Base-by-base conservation (phyloP, 2,329 filamentous ascomycete species). In the Diplodia mutila region DNA sequence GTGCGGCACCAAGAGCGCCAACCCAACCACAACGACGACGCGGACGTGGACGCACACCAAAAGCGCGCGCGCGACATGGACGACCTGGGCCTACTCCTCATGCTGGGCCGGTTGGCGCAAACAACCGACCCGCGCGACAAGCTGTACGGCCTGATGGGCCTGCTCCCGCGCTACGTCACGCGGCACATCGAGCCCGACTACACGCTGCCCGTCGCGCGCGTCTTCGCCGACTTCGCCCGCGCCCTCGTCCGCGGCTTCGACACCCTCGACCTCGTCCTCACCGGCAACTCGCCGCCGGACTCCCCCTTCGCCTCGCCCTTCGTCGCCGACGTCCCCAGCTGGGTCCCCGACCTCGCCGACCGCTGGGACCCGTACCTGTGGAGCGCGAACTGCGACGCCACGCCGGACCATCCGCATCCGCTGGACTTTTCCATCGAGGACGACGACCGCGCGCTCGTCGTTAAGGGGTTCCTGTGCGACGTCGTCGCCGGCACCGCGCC, bases 351-450 rank as follows among this genome's bases (percentile, higher is more conserved):
- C 34, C 34, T 37, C 3, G 37, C 53, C n/a, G 53, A 37, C 32
- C 34, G 32, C 53, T 39, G 53, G 53, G 53, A 57, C 53, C 53
- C 53, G 18, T 21, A 57, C n/a, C 53, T 57, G 18, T 57, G 53
- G 29, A 34, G 27, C 32, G 16, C 53, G n/a, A 14, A 25, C 53
- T 39, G 53, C 32, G 14, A 37, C 34, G 53, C 49, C 16, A 29
- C 49, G n/a, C n/a, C n/a, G n/a, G n/a, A n/a, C n/a, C n/a, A n/a
- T n/a, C n/a, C n/a, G n/a, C n/a, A n/a, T n/a, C n/a, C n/a, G n/a
- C n/a, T 6, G 16, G 23, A 16, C 1, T 11, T 29, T 11, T 9
- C 2, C 23, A 27, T 53, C 49, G 25, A 12, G 14, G 49, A 53
- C 25, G 25, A 29, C 12, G 49, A 23, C 49, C 21, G 21, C 9